Evolutionary conservation across 2,329 filamentous ascomycete genomes (phyloP).

Genomic region (Diaporthe citriasiana): DNA sequence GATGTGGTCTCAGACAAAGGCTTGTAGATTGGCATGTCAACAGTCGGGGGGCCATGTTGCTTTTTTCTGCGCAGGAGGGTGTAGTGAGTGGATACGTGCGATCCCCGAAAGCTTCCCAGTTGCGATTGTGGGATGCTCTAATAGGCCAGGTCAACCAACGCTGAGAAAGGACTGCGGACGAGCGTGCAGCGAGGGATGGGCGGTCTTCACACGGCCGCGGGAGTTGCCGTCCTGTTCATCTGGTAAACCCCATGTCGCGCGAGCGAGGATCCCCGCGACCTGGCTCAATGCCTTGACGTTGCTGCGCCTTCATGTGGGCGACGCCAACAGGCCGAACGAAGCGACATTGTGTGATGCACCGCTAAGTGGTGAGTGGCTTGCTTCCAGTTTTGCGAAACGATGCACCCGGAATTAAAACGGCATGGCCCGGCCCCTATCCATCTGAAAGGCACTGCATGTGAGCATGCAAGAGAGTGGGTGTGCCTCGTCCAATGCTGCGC

Average conservation of each 20-base stretch:
- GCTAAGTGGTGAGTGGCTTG: conserved; percentile 10
- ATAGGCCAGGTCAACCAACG: conserved; percentile 15
- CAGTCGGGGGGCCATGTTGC: conserved; percentile 26
- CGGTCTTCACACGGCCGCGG: conserved; percentile 29
- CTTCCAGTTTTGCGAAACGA: conserved; percentile 18
- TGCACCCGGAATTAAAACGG: conserved; percentile 5
- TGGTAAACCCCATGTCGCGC: conserved; percentile 30
- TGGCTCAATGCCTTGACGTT: conserved; percentile 21
- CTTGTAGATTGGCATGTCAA: conserved; percentile 32
- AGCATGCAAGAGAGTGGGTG: conserved; percentile 4
- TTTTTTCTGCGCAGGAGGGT: conserved; percentile 28
- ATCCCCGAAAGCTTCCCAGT: conserved; percentile 25
- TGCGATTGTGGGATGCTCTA: conserved; percentile 23
- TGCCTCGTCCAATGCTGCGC: conserved; percentile 30
- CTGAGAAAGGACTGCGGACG: conserved; percentile 18
- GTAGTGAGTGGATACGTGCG: conserved; percentile 23
- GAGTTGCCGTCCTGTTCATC: conserved; percentile 40
- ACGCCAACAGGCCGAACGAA: not conserved
- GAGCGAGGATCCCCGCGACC: conserved; percentile 14
- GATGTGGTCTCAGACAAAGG: conserved; percentile 38
- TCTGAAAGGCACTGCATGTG: conserved; percentile 7
- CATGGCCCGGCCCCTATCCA: conserved; percentile 26
- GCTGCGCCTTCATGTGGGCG: not conserved
- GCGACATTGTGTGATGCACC: conserved; percentile 11
- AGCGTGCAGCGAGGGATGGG: conserved; percentile 18